Evolutionary conservation across 306 rosid species (phyloP).

Genomic region (Potentilla sterilis): DNA sequence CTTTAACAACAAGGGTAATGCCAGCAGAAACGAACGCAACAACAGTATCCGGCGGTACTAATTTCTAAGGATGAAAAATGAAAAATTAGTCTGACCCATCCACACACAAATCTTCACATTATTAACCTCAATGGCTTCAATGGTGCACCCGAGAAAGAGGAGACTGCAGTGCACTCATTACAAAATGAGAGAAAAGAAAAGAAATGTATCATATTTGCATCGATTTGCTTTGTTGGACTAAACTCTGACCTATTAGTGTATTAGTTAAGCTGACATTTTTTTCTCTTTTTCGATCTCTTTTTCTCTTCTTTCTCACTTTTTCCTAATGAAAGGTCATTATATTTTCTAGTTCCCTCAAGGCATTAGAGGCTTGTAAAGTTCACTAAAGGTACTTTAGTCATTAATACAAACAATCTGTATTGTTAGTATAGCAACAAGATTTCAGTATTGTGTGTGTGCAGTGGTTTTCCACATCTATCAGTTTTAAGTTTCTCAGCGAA

Average conservation of each 20-base stretch:
- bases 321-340: slow-evolving; percentile 6
- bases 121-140: neutral
- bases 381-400: slow-evolving; percentile 16
- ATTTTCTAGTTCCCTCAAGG: slow-evolving; percentile 30
- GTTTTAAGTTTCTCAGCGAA: neutral
- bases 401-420: slow-evolving; percentile 24
- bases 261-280: slow-evolving; percentile 11
- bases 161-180: neutral
- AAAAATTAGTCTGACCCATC: neutral
- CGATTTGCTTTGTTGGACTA: slow-evolving; percentile 28
- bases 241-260: slow-evolving; percentile 27
- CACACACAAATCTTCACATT: neutral
- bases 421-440: slow-evolving; percentile 20
- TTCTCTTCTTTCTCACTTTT: slow-evolving; percentile 8
- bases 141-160: neutral
- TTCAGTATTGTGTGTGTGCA: neutral
- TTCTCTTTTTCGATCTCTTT: neutral
- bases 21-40: slow-evolving; percentile 18
- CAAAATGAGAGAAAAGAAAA: neutral
- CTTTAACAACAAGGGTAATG: slow-evolving; percentile 21
- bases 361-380: slow-evolving; percentile 39
- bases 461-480: neutral
- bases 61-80: slow-evolving; percentile 13
- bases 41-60: slow-evolving; percentile 20
- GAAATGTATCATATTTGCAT: slow-evolving; percentile 1